These are phyloP conservation scores for Rhododendron ovatum DNA, from an alignment of 148 eudicot species.

Conservation along the genomic window DNA sequence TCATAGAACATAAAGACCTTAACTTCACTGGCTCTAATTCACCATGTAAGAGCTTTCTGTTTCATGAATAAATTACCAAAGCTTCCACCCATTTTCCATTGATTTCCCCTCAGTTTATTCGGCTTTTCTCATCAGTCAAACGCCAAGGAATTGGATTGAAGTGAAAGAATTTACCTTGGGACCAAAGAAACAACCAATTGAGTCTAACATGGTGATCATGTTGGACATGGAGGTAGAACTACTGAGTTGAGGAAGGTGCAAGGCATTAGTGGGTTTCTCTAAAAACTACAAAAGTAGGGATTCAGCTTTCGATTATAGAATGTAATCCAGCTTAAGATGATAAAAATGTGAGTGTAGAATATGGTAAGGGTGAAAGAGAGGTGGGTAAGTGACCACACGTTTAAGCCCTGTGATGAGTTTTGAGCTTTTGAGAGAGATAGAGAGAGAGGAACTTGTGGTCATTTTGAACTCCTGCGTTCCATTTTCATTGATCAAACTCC, in stretches of 20 bases:
- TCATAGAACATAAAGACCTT: background rate
- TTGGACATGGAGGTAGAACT: background rate
- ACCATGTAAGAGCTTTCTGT: background rate
- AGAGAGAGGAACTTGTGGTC: background rate
- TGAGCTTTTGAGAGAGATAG: background rate
- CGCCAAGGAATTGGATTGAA: background rate
- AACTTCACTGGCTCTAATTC: background rate
- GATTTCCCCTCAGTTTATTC: background rate
- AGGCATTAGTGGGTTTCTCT: background rate
- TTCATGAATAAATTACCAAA: background rate
- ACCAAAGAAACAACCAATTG: conserved; percentile 32
- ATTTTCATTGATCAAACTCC: too few relatives aligned
- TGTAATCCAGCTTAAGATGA: background rate
- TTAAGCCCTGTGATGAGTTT: background rate
- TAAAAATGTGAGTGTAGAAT: background rate
- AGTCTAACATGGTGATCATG: conserved; percentile 41
- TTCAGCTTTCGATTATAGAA: background rate
- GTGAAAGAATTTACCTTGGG: conserved; percentile 38
- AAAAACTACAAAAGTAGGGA: background rate
- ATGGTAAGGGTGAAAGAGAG: background rate
- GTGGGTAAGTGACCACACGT: conserved; percentile 12
- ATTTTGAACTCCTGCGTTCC: background rate
- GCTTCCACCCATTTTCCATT: background rate
- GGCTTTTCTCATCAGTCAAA: background rate
- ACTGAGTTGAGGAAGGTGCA: background rate